phyloP scores from a whole-genome alignment of 306 rosid genomes.

The Dalbergia cultrata region DNA sequence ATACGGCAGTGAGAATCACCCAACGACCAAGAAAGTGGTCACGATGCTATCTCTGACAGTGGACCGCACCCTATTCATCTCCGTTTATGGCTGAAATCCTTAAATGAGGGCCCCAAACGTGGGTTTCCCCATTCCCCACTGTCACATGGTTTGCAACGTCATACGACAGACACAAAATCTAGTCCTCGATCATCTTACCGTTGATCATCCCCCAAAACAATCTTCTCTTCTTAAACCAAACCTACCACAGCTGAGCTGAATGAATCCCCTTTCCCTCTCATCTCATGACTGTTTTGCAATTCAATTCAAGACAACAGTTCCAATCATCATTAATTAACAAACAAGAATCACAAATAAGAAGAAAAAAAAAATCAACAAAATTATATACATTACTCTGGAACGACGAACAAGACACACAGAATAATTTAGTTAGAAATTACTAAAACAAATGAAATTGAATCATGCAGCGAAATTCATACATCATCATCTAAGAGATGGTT shows the following conservation, averaged over 20 bases:
- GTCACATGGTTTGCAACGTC: constrained; percentile 44
- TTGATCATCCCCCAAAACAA: not conserved
- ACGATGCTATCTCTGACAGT: not conserved
- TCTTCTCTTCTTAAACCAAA: not conserved
- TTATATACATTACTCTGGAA: too few species aligned
- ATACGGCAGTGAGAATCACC: too few species aligned
- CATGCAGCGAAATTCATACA: too few species aligned
- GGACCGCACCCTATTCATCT: not conserved
- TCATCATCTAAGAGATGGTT: constrained; percentile 55
- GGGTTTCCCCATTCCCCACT: not conserved
- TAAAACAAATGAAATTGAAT: not conserved
- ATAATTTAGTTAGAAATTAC: not conserved
- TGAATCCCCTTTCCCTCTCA: not conserved
- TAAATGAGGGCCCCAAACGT: not conserved
- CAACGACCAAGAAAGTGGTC: not conserved
- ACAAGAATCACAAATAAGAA: not conserved
- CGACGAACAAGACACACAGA: not conserved
- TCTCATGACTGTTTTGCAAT: not conserved
- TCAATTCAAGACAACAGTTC: not conserved
- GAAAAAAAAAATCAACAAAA: not conserved
- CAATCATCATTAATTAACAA: not conserved
- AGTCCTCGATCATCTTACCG: not conserved
- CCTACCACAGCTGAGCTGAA: not conserved
- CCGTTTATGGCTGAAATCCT: not conserved
- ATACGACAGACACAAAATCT: constrained; percentile 19